Evolutionary conservation across 1,284 basidiomycete species (phyloP).

Genomic region (Ceratobasidium papillatum): DNA sequence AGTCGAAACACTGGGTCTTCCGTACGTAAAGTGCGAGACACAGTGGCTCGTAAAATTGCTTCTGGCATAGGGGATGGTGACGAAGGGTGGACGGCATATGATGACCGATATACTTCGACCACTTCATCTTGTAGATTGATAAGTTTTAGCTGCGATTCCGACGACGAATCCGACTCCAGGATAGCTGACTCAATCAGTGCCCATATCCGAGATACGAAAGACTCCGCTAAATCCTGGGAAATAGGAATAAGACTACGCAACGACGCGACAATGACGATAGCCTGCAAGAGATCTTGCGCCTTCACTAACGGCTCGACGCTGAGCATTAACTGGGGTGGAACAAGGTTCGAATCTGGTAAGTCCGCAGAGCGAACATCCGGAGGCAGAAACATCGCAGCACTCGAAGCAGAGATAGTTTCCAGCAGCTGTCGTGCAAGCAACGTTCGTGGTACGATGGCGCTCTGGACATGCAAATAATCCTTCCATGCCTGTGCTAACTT

Average conservation of each 20-base stretch:
- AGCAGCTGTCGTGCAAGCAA: constrained; percentile 3
- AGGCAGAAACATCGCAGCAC: constrained; percentile 6
- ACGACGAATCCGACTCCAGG: not conserved
- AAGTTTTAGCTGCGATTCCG: constrained; percentile 1
- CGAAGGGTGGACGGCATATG: not conserved
- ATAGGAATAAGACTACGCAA: not conserved
- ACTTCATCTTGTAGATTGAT: constrained; percentile 22
- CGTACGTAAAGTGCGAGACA: constrained; percentile 10
- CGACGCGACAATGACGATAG: constrained; percentile 2
- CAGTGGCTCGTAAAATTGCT: not conserved
- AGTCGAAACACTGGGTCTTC: constrained; percentile 19
- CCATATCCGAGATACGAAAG: constrained; percentile 4
- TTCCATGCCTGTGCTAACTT: not conserved
- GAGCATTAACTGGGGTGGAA: constrained; percentile 14
- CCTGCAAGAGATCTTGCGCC: constrained; percentile 9
- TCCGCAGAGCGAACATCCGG: not conserved
- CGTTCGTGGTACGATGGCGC: not conserved
- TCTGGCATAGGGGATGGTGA: not conserved
- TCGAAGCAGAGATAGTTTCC: constrained; percentile 1
- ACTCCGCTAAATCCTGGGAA: not conserved
- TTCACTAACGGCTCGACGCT: constrained; percentile 6
- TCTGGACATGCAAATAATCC: not conserved
- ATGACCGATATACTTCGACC: not conserved
- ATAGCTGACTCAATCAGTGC: not conserved
- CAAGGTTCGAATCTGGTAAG: not conserved